These are phyloP conservation scores for Magnusiomyces suaveolens DNA, from an alignment of 1,139 yeast genomes.

Conservation along the genomic window DNA sequence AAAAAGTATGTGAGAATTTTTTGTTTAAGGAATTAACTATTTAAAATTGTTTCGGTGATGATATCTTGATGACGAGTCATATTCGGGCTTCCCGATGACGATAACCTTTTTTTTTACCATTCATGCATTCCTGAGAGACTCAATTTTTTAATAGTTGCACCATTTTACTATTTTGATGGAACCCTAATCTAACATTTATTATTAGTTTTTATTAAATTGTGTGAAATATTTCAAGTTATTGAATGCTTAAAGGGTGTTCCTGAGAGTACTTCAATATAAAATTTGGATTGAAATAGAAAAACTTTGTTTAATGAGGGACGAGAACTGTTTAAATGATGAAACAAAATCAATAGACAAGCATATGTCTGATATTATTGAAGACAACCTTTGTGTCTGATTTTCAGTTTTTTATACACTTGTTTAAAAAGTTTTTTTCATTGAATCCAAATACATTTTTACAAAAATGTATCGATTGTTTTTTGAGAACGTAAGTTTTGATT, in stretches of 20 bases:
- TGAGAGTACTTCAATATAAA: too few species aligned
- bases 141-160: background rate
- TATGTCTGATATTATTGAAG: slow-evolving; percentile 84
- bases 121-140: slow-evolving; percentile 80
- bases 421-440: slow-evolving; percentile 27
- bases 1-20: background rate
- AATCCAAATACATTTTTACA: background rate
- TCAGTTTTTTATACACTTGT: background rate
- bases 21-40: slow-evolving; percentile 5
- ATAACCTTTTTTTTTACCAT: slow-evolving; percentile 72
- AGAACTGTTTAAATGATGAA: too few species aligned
- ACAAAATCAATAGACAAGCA: slow-evolving; percentile 74
- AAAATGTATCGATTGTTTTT: background rate
- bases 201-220: too few species aligned
- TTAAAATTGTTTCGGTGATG: slow-evolving; percentile 43
- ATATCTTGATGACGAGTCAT: slow-evolving; percentile 99
- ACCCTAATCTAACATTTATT: too few species aligned
- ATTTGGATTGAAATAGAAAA: too few species aligned
- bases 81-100: slow-evolving; percentile 88
- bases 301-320: background rate
- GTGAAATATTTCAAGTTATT: too few species aligned
- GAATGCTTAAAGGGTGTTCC: too few species aligned
- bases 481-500: background rate
- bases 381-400: too few species aligned
- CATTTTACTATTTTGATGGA: background rate